phyloP scores from a whole-genome alignment of 2,329 filamentous ascomycete genomes.

The Alternaria burnsii region DNA sequence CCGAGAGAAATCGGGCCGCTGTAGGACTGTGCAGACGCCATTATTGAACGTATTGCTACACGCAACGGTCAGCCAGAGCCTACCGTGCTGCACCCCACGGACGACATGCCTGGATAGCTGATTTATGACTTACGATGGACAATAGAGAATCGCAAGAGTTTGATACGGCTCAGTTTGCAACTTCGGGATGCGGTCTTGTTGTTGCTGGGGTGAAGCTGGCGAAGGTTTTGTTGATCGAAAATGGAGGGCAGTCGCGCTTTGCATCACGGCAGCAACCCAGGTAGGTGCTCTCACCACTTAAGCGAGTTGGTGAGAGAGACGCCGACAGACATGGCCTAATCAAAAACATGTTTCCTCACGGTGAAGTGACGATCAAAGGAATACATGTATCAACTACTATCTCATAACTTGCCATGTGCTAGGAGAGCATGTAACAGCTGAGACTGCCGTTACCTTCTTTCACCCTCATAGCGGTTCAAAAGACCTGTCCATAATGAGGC shows the following conservation, averaged over 20 bases:
- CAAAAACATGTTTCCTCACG: neutral
- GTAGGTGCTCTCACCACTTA: constrained; percentile 1
- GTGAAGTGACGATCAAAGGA: neutral
- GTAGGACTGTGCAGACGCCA: constrained; percentile 16
- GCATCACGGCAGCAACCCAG: neutral
- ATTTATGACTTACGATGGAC: neutral
- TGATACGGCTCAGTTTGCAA: neutral
- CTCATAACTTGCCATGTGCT: neutral
- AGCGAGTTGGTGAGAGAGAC: neutral
- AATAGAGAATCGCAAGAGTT: neutral
- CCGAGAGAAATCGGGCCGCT: constrained; percentile 24
- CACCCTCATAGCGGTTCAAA: neutral
- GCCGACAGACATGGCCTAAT: neutral
- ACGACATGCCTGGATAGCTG: neutral
- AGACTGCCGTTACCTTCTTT: neutral
- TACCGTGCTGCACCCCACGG: neutral
- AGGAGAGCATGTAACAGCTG: neutral
- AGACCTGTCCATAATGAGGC: neutral
- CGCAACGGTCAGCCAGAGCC: neutral
- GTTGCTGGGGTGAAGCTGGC: neutral
- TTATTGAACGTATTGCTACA: constrained; percentile 1
- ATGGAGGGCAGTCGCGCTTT: constrained; percentile 5
- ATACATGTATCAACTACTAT: neutral
- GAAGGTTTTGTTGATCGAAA: neutral
- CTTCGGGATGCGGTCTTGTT: neutral